Evolutionary conservation across 202 grass and related monocot species (phyloP), one percentile per base, ranked within the genome.

Genomic region (Sporobolus alterniflorus): DNA sequence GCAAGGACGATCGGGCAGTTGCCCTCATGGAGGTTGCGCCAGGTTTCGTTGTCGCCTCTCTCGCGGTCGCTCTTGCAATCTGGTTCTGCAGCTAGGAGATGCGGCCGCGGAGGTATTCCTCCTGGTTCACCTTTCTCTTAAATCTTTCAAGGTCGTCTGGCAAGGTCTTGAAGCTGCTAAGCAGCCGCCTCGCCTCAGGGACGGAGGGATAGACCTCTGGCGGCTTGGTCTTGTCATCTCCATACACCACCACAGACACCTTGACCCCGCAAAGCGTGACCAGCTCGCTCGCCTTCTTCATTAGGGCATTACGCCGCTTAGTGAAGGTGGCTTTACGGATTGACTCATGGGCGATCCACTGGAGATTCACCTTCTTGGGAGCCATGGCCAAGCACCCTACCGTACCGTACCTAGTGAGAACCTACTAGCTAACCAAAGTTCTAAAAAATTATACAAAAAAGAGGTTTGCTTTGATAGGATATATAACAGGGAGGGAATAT

Each of bases 201-300:
- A 70, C 7, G 1, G 78, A 73, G 0, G 88, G 88, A 75, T 74
- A 90, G 1, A 65, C 73, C 79, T 83, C 66, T 1, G 67, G 69
- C 36, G 54, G 36, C 36, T 39, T 41, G 0, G 25, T n/a, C 0
- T 72, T 44, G 2, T 44, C 33, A 1, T 71, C 74, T 0, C 36
- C 59, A 4, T 90, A 90, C 22, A 76, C 71, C 25, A 86, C 69
- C 33, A 90, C 83, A 2, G 52, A 77, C 0, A 18, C 70, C 65
- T 82, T 82, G 11, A 77, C 71, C 0, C 72, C 73, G 1, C 73
- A 83, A 0, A 90, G 67, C 2, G 41, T 64, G 16, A 31, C 12
- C 0, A 90, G 60, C 67, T 90, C 83, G 5, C 39, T 42, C 0
- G 67, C 60, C 79, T 87, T 90, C 49, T 90, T 90, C 34, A 79